These are phyloP conservation scores for Camellia sinensis DNA, from an alignment of 148 eudicot genomes.

Conservation along the genomic window DNA sequence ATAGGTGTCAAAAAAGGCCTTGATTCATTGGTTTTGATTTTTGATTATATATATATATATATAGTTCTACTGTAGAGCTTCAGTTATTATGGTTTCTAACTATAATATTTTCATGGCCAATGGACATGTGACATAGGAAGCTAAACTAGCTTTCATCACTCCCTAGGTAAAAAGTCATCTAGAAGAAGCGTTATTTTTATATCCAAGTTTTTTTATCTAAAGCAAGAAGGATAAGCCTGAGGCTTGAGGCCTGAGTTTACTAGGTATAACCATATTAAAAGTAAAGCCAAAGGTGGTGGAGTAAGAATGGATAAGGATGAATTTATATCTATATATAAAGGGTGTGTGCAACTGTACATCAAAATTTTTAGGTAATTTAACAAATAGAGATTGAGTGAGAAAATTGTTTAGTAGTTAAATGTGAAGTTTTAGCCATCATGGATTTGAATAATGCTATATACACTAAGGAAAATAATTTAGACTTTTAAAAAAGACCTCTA, in stretches of 20 bases:
- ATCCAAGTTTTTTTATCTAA: conserved; percentile 16
- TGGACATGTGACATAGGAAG: neutral
- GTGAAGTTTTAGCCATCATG: too few relatives aligned
- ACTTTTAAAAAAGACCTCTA: too few relatives aligned
- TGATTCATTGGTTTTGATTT: neutral
- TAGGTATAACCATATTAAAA: conserved; percentile 2
- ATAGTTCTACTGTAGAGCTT: neutral
- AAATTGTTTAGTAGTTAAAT: too few relatives aligned
- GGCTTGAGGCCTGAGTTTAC: neutral
- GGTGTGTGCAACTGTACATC: too few relatives aligned
- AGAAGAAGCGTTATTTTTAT: neutral
- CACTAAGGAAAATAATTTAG: too few relatives aligned
- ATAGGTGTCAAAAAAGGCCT: neutral
- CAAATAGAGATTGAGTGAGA: too few relatives aligned
- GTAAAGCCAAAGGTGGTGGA: conserved; percentile 3
- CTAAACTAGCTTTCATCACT: conserved; percentile 8
- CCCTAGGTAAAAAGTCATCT: conserved; percentile 14
- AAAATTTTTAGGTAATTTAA: too few relatives aligned
- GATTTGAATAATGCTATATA: too few relatives aligned
- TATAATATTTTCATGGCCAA: neutral
- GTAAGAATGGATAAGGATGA: conserved; percentile 29
- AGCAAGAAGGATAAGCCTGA: conserved; percentile 20
- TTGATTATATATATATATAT: neutral
- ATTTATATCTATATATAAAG: too few relatives aligned
- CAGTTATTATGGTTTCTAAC: neutral